Evolutionary conservation across 2,329 filamentous ascomycete species (phyloP).

Genomic region (Sarocladium strictum): DNA sequence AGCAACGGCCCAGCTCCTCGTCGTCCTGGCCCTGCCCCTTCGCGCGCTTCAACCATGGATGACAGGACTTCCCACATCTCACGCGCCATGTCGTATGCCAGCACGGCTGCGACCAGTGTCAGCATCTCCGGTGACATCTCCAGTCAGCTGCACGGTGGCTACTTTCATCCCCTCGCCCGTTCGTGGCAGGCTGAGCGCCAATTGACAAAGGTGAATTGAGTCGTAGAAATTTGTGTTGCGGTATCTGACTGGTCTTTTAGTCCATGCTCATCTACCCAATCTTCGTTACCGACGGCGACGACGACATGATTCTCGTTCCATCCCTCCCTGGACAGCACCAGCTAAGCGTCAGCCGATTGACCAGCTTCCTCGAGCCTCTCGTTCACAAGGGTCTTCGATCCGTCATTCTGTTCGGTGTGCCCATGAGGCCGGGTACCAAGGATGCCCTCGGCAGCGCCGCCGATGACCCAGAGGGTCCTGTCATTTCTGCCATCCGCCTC

Average conservation of each 20-base stretch:
- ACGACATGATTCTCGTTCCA: slow-evolving; percentile 85
- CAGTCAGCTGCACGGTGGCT: slow-evolving; percentile 77
- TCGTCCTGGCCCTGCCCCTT: slow-evolving; percentile 36
- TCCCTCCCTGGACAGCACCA: slow-evolving; percentile 88
- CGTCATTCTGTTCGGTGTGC: slow-evolving; percentile 94
- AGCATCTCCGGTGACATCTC: slow-evolving; percentile 71
- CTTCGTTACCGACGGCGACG: slow-evolving; percentile 90
- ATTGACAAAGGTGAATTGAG: slow-evolving; percentile 65
- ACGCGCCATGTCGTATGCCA: slow-evolving; percentile 59
- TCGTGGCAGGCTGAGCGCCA: slow-evolving; percentile 81
- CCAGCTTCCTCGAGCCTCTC: slow-evolving; percentile 79
- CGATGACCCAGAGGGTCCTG: slow-evolving; percentile 88
- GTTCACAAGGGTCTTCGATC: slow-evolving; percentile 85
- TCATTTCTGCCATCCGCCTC: slow-evolving; percentile 80
- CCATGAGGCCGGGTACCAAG: slow-evolving; percentile 72
- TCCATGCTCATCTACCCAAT: slow-evolving; percentile 98
- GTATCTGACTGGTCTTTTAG: slow-evolving; percentile 37
- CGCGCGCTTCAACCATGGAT: slow-evolving; percentile 50
- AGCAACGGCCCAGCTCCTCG: slow-evolving; percentile 34
- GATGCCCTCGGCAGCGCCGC: slow-evolving; percentile 87
- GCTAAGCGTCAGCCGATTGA: slow-evolving; percentile 77
- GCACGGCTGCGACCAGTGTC: slow-evolving; percentile 61
- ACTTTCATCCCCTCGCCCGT: slow-evolving; percentile 72
- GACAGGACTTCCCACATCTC: slow-evolving; percentile 57
- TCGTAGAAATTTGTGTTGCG: neutral